Percentiles rank a stretch among this genome's conserved stretches.
These are phyloP conservation scores for Gastrolobium villosum DNA, from an alignment of 306 rosid genomes.

Conservation along the genomic window DNA sequence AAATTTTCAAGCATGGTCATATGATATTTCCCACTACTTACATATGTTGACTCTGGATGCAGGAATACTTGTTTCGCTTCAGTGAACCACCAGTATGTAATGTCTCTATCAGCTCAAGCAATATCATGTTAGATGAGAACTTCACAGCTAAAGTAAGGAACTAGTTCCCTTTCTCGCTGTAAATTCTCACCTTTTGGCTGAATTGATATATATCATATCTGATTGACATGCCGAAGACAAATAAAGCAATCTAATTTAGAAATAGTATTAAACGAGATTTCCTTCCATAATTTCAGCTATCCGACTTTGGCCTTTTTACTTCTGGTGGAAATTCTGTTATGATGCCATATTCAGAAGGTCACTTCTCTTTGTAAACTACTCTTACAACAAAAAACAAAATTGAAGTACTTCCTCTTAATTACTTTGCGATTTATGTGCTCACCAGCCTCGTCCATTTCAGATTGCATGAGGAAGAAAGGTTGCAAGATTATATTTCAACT, in stretches of 20 bases:
- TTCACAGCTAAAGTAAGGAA: conserved; percentile 83
- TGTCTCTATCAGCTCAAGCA: conserved; percentile 84
- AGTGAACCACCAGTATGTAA: conserved; percentile 79
- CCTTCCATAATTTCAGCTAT: conserved; percentile 64
- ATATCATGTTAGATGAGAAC: conserved; percentile 83
- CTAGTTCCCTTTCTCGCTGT: conserved; percentile 20
- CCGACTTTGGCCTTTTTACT: conserved; percentile 70
- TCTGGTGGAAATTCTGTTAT: conserved; percentile 53
- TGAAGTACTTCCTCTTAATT: not conserved
- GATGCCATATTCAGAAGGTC: conserved; percentile 70
- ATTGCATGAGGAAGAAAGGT: conserved; percentile 62
- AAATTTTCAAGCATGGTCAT: conserved; percentile 13
- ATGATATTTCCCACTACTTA: conserved; percentile 34
- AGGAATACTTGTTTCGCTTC: conserved; percentile 93
- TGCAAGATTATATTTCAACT: conserved; percentile 79
- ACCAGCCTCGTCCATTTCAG: conserved; percentile 55
- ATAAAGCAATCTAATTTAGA: conserved; percentile 20
- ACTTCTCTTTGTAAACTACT: conserved; percentile 32
- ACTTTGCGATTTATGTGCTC: conserved; percentile 16
- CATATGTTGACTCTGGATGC: conserved; percentile 48
- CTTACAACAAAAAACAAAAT: not conserved
- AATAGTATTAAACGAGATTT: conserved; percentile 5
- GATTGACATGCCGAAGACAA: conserved; percentile 34
- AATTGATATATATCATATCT: conserved; percentile 17
- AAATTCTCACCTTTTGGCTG: conserved; percentile 27